Evolutionary conservation across 2,329 filamentous ascomycete species (phyloP).

Genomic region (Teratosphaeria viscida): DNA sequence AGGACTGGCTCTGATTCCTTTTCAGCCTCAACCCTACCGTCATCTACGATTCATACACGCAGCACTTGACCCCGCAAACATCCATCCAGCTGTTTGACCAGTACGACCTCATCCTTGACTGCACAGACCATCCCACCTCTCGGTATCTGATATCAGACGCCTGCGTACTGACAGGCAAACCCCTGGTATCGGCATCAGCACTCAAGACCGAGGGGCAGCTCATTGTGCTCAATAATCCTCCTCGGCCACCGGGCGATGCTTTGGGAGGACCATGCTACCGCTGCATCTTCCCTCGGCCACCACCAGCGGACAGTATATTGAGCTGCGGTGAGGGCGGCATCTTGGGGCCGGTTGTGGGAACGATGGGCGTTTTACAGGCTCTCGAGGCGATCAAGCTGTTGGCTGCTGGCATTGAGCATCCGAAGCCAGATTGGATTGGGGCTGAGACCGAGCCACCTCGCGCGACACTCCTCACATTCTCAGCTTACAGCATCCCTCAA

Average conservation of each 20-base stretch:
- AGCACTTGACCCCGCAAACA: constrained; percentile 58
- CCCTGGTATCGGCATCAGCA: constrained; percentile 81
- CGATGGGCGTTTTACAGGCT: constrained; percentile 88
- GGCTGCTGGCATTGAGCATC: constrained; percentile 39
- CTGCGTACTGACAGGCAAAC: constrained; percentile 67
- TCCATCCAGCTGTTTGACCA: constrained; percentile 53
- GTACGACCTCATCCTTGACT: constrained; percentile 85
- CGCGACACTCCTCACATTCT: constrained; percentile 44
- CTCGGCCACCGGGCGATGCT: constrained; percentile 46
- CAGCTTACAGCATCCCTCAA: constrained; percentile 39
- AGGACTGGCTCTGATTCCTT: constrained; percentile 1
- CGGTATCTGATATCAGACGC: constrained; percentile 89
- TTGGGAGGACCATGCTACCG: constrained; percentile 78
- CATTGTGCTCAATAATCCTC: constrained; percentile 75
- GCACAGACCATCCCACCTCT: constrained; percentile 84
- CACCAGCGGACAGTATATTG: constrained; percentile 69
- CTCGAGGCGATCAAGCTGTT: constrained; percentile 75
- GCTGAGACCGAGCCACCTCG: constrained; percentile 14
- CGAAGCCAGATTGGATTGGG: constrained; percentile 3
- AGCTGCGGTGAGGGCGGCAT: constrained; percentile 91
- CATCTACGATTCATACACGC: constrained; percentile 51
- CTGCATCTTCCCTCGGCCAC: constrained; percentile 82
- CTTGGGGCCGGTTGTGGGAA: constrained; percentile 80
- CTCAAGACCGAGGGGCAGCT: constrained; percentile 83
- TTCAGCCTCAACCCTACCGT: constrained; percentile 62